phyloP scores from a whole-genome alignment of 2,329 filamentous ascomycete genomes.

The Xylaria sp. region DNA sequence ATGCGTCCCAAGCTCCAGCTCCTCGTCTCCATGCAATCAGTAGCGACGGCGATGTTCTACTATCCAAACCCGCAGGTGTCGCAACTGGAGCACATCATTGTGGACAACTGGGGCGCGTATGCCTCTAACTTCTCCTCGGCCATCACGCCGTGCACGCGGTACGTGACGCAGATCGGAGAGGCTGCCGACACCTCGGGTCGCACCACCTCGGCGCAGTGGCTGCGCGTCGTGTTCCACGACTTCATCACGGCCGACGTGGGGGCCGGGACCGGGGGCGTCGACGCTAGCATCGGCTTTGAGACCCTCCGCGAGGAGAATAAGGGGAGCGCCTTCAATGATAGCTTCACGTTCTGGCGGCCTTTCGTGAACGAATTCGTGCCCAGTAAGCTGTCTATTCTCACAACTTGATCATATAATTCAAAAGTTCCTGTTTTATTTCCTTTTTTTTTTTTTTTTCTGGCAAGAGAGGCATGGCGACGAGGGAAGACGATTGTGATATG shows the following conservation, averaged over 20 bases:
- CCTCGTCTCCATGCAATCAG: not conserved
- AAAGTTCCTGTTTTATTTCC: no score
- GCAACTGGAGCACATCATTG: constrained; percentile 43
- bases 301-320: constrained; percentile 43
- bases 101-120: constrained; percentile 44
- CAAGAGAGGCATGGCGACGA: no score
- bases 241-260: constrained; percentile 43
- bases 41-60: constrained; percentile 41
- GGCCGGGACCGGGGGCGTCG: constrained; percentile 45
- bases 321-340: constrained; percentile 46
- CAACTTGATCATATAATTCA: not conserved
- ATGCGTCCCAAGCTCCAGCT: not conserved
- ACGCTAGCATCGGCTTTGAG: constrained; percentile 48
- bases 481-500: not conserved
- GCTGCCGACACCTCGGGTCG: constrained; percentile 41
- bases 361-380: constrained; percentile 46
- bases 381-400: constrained; percentile 36
- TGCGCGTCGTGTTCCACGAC: constrained; percentile 46
- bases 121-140: constrained; percentile 45
- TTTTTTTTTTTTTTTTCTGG: not conserved
- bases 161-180: constrained; percentile 41
- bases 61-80: constrained; percentile 41
- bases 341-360: constrained; percentile 44
- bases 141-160: constrained; percentile 45
- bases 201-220: constrained; percentile 45